phyloP scores from a whole-genome alignment of 2,329 filamentous ascomycete species.

The Microascus cirrosus region DNA sequence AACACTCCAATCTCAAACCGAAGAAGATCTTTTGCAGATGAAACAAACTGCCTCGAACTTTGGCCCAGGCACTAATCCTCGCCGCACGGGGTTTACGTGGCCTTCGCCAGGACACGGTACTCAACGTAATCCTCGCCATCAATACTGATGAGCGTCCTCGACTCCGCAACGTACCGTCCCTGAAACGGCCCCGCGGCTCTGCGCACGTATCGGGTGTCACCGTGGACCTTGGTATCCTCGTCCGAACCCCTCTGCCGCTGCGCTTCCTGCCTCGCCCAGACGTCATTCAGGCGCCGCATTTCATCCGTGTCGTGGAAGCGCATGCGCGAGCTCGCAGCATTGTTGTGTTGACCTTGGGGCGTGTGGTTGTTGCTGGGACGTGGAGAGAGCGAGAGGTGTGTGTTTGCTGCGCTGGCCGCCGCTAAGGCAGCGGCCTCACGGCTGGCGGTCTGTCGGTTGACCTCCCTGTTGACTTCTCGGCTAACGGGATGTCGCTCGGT shows the following conservation, averaged over 20 bases:
- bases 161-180: slow-evolving; percentile 52
- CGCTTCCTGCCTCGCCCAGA: slow-evolving; percentile 44
- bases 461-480: not conserved
- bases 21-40: too few species aligned
- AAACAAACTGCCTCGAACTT: too few species aligned
- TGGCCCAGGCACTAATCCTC: too few species aligned
- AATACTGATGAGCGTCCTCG: slow-evolving; percentile 46
- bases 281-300: slow-evolving; percentile 39
- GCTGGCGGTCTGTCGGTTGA: not conserved
- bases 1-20: too few species aligned
- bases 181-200: slow-evolving; percentile 49
- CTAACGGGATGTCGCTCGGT: too few species aligned
- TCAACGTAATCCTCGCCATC: slow-evolving; percentile 58
- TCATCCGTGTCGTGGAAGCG: slow-evolving; percentile 35
- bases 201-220: slow-evolving; percentile 51
- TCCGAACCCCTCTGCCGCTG: slow-evolving; percentile 26
- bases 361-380: not conserved
- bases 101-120: slow-evolving; percentile 53
- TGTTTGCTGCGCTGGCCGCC: slow-evolving; percentile 8
- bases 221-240: slow-evolving; percentile 45
- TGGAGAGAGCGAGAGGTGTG: slow-evolving; percentile 8
- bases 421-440: slow-evolving; percentile 10
- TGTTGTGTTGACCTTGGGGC: slow-evolving; percentile 11
- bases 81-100: slow-evolving; percentile 11
- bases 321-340: slow-evolving; percentile 13